Percentiles rank a stretch among this genome's conserved stretches.
These are phyloP conservation scores for Trichoderma asperelloides DNA, from an alignment of 495 filamentous ascomycete species.

Conservation along the genomic window DNA sequence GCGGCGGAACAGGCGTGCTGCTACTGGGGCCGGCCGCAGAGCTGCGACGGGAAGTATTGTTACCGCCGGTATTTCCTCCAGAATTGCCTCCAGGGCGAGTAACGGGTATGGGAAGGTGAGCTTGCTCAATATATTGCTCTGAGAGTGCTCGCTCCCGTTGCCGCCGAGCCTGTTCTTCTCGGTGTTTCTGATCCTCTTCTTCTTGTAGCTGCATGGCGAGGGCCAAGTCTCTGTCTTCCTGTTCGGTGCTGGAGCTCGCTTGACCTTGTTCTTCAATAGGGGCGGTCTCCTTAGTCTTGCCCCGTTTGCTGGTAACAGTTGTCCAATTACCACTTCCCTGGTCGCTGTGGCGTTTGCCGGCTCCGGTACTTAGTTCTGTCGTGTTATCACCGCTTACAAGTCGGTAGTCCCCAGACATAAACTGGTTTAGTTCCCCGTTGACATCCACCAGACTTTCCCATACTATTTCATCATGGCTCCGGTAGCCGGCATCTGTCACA, in stretches of 20 bases:
- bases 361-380: not conserved
- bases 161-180: constrained; percentile 37
- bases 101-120: not conserved
- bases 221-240: constrained; percentile 72
- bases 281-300: constrained; percentile 20
- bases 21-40: constrained; percentile 14
- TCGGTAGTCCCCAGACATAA: constrained; percentile 86
- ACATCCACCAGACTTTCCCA: constrained; percentile 92
- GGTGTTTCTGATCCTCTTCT: constrained; percentile 65
- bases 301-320: constrained; percentile 36
- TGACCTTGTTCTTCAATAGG: constrained; percentile 24
- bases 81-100: constrained; percentile 7
- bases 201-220: constrained; percentile 75
- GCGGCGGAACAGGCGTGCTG: constrained; percentile 16
- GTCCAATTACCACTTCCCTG: constrained; percentile 34
- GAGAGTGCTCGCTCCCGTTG: constrained; percentile 40
- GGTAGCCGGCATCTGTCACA: constrained; percentile 89
- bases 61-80: constrained; percentile 13
- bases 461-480: constrained; percentile 80
- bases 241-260: constrained; percentile 36
- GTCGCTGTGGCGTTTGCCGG: constrained; percentile 10
- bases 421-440: constrained; percentile 71
- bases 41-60: constrained; percentile 8
- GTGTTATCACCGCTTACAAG: constrained; percentile 50
- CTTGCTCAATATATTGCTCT: constrained; percentile 50